phyloP scores from a whole-genome alignment of 805 yeast genomes.

The Yamadazyma sp. region DNA sequence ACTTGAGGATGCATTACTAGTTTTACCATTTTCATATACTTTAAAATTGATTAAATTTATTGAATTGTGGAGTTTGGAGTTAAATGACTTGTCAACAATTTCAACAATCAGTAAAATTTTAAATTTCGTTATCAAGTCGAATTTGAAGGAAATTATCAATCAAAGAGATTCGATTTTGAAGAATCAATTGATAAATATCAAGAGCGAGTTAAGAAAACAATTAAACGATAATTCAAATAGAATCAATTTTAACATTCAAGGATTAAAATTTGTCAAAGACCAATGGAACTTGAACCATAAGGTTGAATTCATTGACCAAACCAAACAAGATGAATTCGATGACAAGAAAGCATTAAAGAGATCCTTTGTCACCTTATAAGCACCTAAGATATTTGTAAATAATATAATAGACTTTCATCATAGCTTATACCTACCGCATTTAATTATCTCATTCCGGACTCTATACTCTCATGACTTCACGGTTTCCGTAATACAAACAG shows the following conservation, averaged over 20 bases:
- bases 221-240: slow-evolving; percentile 51
- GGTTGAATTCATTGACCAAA: slow-evolving; percentile 68
- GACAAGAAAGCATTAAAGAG: slow-evolving; percentile 67
- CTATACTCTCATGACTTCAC: too few species aligned
- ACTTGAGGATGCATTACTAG: slow-evolving; percentile 87
- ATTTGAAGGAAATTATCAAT: slow-evolving; percentile 73
- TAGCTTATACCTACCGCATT: too few species aligned
- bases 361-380: slow-evolving; percentile 55
- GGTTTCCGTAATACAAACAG: too few species aligned
- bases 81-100: slow-evolving; percentile 44
- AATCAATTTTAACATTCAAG: slow-evolving; percentile 83
- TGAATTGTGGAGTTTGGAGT: slow-evolving; percentile 63
- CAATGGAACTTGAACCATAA: slow-evolving; percentile 81
- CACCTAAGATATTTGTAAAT: too few species aligned
- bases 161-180: slow-evolving; percentile 65
- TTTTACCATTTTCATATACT: slow-evolving; percentile 85
- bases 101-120: slow-evolving; percentile 71
- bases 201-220: slow-evolving; percentile 55
- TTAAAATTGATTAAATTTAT: slow-evolving; percentile 68
- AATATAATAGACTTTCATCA: too few species aligned
- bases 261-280: slow-evolving; percentile 65
- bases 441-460: too few species aligned
- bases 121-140: slow-evolving; percentile 68
- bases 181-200: slow-evolving; percentile 61
- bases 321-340: slow-evolving; percentile 50